Base-by-base conservation (phyloP, 1,284 basidiomycete species). In the Takashimella koratensis region DNA sequence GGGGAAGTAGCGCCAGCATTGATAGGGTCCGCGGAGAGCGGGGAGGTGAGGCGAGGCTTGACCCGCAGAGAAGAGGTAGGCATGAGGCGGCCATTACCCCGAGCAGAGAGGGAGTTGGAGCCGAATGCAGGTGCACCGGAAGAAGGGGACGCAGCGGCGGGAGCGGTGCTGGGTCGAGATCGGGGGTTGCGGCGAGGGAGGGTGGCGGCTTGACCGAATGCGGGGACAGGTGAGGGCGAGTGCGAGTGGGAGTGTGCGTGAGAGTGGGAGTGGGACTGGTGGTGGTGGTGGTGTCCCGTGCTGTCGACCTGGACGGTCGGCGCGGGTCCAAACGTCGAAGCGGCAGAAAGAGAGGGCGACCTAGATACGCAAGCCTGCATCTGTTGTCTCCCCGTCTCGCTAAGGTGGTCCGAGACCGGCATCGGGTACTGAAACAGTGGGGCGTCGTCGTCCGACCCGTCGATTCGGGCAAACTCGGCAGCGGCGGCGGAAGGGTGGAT, bases 401-500 rank as follows among this genome's bases (percentile, higher is more conserved):
- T 36, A 43, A 43, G 42, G 20, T n/a, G 44, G 13, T 39, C 8
- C 5, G 30, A 43, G 10, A 43, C 0, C 2, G 55, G 55, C 58
- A 60, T 56, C 3, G 60, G 58, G 44, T 57, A 60, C 25, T 57
- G 47, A 49, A 62, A 60, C 3, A 50, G 46, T 5, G 60, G 54
- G 20, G 50, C 46, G 2, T 42, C 43, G 39, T 45, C 39, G 45
- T 45, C 26, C 11, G 39, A 48, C 19, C 27, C 50, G 42, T 52
- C 2, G 45, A 53, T 2, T 51, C 58, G 16, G 57, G 51, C 4
- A 26, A 36, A 36, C 16, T 53, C 43, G 21, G 44, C 47, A 22
- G 45, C 27, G 20, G 51, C 43, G 30, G 51, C 53, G 8, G 40
- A 53, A 3, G 64, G 64, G 48, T 68, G 56, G 27, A 76, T 56